Evolutionary conservation across 805 yeast genomes (phyloP), one percentile per base, ranked within the genome.

Genomic region (Metschnikowia lunata): DNA sequence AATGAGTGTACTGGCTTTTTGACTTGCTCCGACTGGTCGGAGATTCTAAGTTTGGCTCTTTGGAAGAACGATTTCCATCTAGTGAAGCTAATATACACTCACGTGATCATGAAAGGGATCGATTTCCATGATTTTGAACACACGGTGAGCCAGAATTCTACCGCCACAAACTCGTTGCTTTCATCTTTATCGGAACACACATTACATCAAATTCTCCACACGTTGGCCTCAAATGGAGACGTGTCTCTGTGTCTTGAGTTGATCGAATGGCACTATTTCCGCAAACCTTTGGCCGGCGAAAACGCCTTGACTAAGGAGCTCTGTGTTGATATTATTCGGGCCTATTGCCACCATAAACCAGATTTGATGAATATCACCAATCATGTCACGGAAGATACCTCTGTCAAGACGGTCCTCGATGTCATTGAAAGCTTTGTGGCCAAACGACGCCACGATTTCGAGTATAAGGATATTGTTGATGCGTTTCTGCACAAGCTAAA

Each of bases 221-320:
- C 61, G 0, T 55, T 71, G 9, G 52, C 71, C 2, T 46, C 56
- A 4, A 55, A 63, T 40, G 76, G 76, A 6, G 76, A 71, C 48
- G 66, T 68, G 6, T 39, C 57, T 12, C 63, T 60, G 60, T 60
- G 71, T 1, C 44, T 67, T 8, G 43, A 56, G 6, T 51, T 70
- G 11, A 61, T 71, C 10, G 73, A 71, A 44, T 51, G 67, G 37
- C 71, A 67, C 42, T 67, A 54, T 46, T 45, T 70, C 7, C 70
- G 66, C 46, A 61, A 61, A 30, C 35, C 55, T 2, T 42, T 64
- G 36, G 53, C 47, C 18, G 74, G 75, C 3, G 65, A 66, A 41
- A 54, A 40, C 30, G 66, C 66, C 1, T 48, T 71, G 31, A 59
- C 62, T 28, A 64, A 61, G 37, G 68, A 67, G 9, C 50, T 70